Percentiles rank a stretch among this genome's conserved stretches.
These are phyloP conservation scores for Solanum dulcamara DNA, from an alignment of 257 asterid species.

Conservation along the genomic window DNA sequence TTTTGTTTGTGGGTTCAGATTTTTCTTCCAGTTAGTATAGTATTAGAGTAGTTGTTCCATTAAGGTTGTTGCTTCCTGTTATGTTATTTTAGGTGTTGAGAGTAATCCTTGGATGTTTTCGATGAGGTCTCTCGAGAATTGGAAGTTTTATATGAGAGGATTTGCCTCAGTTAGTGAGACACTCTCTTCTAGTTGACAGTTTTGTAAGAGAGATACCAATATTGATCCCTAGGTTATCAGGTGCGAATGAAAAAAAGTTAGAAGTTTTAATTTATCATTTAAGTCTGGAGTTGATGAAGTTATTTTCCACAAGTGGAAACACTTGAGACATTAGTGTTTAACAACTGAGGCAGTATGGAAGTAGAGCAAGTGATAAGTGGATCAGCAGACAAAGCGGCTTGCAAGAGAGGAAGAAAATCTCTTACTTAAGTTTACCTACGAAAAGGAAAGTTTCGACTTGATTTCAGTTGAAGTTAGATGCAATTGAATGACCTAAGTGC, in stretches of 20 bases:
- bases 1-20: not conserved
- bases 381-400: not conserved
- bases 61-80: not conserved
- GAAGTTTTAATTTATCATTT: not conserved
- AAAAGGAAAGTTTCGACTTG: not conserved
- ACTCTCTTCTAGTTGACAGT: not conserved
- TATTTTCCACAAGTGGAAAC: not conserved
- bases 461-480: not conserved
- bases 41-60: not conserved
- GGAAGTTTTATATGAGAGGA: not conserved
- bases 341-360: not conserved
- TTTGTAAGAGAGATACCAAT: not conserved
- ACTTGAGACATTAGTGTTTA: not conserved
- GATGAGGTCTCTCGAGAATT: not conserved
- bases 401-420: not conserved
- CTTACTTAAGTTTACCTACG: not conserved
- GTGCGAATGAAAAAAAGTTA: not conserved
- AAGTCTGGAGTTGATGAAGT: not conserved
- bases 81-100: not conserved
- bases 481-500: not conserved
- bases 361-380: not conserved
- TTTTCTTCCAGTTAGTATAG: not conserved
- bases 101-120: not conserved
- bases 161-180: not conserved
- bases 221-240: not conserved